Base-by-base conservation (phyloP, 2,329 filamentous ascomycete genomes). In the Biscogniauxia mediterranea region DNA sequence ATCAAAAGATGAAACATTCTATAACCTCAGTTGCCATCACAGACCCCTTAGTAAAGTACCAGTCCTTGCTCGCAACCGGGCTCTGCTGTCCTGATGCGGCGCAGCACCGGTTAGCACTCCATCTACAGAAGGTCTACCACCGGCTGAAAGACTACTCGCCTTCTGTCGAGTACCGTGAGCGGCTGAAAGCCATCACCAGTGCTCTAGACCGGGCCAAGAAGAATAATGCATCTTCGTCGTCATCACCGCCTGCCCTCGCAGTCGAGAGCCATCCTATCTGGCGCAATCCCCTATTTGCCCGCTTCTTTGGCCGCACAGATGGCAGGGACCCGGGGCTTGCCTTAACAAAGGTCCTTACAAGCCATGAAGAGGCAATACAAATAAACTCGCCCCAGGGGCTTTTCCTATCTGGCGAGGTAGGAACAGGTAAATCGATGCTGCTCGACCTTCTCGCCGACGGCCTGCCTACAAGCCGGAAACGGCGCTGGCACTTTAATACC, bases 371-470 rank as follows among this genome's bases (percentile, higher is more conserved):
- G 20, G 91, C 91, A 11, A 82, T 92, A 63, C 80, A 86, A 53
- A 82, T 93, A 54, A 81, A 90, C 68, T 92, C 89, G 0, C 91
- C 91, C 0, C 85, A 83, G 66, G 91, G 91, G 0, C 77, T 95
- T 17, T 88, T 94, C 71, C 80, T 95, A 0, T 91, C 92, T 25
- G 91, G 91, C 6, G 90, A 93, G 71, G 91, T 95, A 1, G 91
- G 91, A 11, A 92, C 89, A 0, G 91, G 91, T 15, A 95, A 95
- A 73, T 90, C 87, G 5, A 93, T 95, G 89, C 82, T 95, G n/a
- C 82, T 93, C 15, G 91, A 94, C 69, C 78, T 95, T 0, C 85
- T 95, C n/a, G 89, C 90, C 15, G 88, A 92, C 56, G 89, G 89
- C 56, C 76, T 95, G 3, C 91, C 91, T 1, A 92, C 86, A 17